phyloP scores from a whole-genome alignment of 108 stramenopile species.

The Aureococcus anophagefferens region DNA sequence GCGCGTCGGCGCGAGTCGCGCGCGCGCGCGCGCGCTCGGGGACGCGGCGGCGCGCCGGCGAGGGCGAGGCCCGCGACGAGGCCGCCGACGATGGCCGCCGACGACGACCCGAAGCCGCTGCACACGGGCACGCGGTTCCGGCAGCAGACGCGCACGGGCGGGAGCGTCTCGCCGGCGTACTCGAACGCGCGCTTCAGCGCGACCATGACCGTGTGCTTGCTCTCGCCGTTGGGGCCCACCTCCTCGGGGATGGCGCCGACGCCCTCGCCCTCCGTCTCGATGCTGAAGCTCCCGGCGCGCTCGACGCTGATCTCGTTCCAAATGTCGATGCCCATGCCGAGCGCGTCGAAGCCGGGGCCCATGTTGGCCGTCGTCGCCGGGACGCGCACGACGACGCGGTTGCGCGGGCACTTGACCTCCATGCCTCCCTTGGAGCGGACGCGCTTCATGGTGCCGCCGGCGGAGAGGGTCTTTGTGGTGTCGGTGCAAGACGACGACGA shows the following conservation, averaged over 20 bases:
- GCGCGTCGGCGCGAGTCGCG: too few species aligned
- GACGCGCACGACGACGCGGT: too few species aligned
- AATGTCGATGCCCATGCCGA: conserved; percentile 94
- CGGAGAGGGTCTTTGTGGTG: too few species aligned
- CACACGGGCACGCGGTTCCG: conserved; percentile 88
- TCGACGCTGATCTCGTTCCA: conserved; percentile 92
- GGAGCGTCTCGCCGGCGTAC: conserved; percentile 81
- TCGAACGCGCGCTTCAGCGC: conserved; percentile 88
- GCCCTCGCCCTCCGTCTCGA: conserved; percentile 75
- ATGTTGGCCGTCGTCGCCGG: conserved; percentile 85
- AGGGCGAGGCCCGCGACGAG: conserved; percentile 92
- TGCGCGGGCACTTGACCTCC: too few species aligned
- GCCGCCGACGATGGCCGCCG: conserved; percentile 94
- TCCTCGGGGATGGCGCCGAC: conserved; percentile 76
- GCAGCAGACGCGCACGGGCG: conserved; percentile 75
- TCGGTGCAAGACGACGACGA: too few species aligned
- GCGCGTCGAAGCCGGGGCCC: conserved; percentile 94
- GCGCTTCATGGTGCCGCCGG: too few species aligned
- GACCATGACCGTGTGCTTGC: conserved; percentile 71
- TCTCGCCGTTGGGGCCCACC: conserved; percentile 33
- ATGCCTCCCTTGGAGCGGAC: too few species aligned
- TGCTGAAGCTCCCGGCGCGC: conserved; percentile 77
- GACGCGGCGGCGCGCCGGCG: too few species aligned
- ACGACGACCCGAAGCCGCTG: conserved; percentile 84
- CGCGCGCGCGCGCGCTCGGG: too few species aligned